A percentile compares a stretch with the other conserved stretches of the same genome.
These are phyloP conservation scores for Sutorius australiensis DNA, from an alignment of 768 basidiomycete genomes.

Conservation along the genomic window DNA sequence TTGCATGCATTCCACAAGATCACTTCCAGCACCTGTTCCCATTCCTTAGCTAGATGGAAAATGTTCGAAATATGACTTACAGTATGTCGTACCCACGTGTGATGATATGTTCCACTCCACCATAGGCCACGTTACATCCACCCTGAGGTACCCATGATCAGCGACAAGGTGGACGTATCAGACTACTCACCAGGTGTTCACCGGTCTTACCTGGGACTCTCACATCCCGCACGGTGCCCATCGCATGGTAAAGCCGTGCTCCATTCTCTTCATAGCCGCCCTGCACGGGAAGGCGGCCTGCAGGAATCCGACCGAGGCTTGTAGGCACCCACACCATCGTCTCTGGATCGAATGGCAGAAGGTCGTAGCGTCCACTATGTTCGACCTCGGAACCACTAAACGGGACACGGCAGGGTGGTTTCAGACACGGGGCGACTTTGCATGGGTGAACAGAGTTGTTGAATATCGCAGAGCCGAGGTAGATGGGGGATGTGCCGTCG, in stretches of 20 bases:
- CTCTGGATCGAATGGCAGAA: constrained; percentile 62
- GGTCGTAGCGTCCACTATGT: constrained; percentile 67
- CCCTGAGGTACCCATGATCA: constrained; percentile 25
- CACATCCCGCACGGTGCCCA: constrained; percentile 47
- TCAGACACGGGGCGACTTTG: constrained; percentile 67
- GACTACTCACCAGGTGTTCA: constrained; percentile 55
- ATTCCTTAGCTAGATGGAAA: not conserved
- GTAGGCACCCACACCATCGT: constrained; percentile 77
- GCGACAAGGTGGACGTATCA: not conserved
- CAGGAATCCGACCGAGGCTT: constrained; percentile 55
- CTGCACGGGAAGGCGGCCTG: constrained; percentile 56
- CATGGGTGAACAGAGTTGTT: constrained; percentile 71
- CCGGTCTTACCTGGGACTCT: constrained; percentile 73
- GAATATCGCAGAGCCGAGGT: constrained; percentile 71
- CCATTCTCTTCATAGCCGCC: constrained; percentile 76
- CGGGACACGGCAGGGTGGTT: constrained; percentile 50
- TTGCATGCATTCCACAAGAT: not conserved
- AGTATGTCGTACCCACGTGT: constrained; percentile 42
- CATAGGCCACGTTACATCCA: constrained; percentile 41
- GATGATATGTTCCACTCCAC: constrained; percentile 36
- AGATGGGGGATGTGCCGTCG: constrained; percentile 57
- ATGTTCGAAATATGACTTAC: constrained; percentile 25
- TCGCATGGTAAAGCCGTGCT: constrained; percentile 62
- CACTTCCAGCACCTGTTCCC: constrained; percentile 37
- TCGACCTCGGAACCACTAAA: constrained; percentile 58